Percentiles rank a stretch among this genome's conserved stretches.
Evolutionary conservation across 2,329 filamentous ascomycete species (phyloP).

Genomic region (Pseudodiploospora longispora): DNA sequence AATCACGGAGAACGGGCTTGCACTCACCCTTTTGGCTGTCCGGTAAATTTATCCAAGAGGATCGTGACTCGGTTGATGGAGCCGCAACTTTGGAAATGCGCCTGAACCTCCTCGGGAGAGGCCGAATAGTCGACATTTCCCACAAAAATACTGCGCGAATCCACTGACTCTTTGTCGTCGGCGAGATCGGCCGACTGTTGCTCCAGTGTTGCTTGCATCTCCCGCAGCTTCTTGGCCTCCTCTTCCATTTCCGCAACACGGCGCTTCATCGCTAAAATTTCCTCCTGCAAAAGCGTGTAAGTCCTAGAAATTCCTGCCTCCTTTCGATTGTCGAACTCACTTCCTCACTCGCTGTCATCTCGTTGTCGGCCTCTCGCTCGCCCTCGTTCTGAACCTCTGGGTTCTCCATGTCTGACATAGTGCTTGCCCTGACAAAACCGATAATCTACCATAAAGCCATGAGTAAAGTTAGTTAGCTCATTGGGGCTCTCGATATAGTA

Average conservation of each 20-base stretch:
- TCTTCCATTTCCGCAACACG: constrained; percentile 86
- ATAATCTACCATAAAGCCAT: too few relatives aligned
- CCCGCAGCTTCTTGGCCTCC: constrained; percentile 75
- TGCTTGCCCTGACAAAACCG: constrained; percentile 9
- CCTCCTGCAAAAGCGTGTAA: constrained; percentile 47
- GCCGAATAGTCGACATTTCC: constrained; percentile 98
- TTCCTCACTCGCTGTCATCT: constrained; percentile 26
- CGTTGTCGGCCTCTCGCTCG: constrained; percentile 22
- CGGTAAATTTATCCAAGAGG: constrained; percentile 93
- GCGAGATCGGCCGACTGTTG: constrained; percentile 73
- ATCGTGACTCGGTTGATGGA: constrained; percentile 98
- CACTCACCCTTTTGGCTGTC: constrained; percentile 94
- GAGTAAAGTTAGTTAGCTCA: too few relatives aligned
- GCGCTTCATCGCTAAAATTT: constrained; percentile 81
- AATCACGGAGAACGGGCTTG: not conserved
- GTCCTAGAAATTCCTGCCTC: constrained; percentile 15
- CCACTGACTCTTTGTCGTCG: constrained; percentile 93
- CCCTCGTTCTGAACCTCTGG: constrained; percentile 21
- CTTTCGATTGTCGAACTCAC: constrained; percentile 19
- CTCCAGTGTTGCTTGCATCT: constrained; percentile 82
- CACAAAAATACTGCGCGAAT: constrained; percentile 93
- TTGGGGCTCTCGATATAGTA: too few relatives aligned
- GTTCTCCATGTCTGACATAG: constrained; percentile 26
- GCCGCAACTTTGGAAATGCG: constrained; percentile 94
- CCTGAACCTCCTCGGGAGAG: constrained; percentile 91